Evolutionary conservation across 1,139 yeast genomes (phyloP).

Genomic region (Suhomyces yuchorum): DNA sequence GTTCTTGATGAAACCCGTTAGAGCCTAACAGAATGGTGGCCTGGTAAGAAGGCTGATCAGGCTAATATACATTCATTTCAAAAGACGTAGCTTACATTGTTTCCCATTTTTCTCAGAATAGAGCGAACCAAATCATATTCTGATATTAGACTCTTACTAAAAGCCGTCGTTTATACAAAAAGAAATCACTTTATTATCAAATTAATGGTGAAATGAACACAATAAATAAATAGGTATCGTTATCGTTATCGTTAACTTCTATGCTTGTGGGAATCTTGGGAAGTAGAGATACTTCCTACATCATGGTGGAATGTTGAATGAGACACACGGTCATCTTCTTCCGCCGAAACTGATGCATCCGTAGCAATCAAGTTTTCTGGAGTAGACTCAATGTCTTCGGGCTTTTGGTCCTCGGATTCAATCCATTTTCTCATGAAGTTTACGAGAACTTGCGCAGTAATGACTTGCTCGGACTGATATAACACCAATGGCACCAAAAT

Average conservation of each 20-base stretch:
- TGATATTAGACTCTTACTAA: too few relatives aligned
- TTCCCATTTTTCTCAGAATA: too few relatives aligned
- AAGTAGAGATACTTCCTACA: background rate
- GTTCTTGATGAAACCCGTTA: too few relatives aligned
- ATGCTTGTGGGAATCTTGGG: slow-evolving; percentile 1
- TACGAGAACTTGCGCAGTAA: slow-evolving; percentile 70
- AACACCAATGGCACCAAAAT: slow-evolving; percentile 78
- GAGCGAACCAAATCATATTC: too few relatives aligned
- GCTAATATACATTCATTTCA: too few relatives aligned
- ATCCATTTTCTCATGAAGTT: slow-evolving; percentile 71
- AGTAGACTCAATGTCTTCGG: slow-evolving; percentile 11
- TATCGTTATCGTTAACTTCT: slow-evolving; percentile 1
- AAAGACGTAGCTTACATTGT: too few relatives aligned
- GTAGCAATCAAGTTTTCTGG: background rate
- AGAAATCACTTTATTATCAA: background rate
- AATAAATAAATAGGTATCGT: slow-evolving; percentile 1
- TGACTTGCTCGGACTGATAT: slow-evolving; percentile 84
- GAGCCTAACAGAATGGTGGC: too few relatives aligned
- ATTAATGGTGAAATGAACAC: background rate
- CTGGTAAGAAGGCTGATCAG: too few relatives aligned
- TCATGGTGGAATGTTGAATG: slow-evolving; percentile 2
- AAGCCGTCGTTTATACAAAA: too few relatives aligned
- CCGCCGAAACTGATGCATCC: background rate
- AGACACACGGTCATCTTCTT: background rate
- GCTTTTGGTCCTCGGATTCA: slow-evolving; percentile 35